Evolutionary conservation across 108 stramenopile genomes (phyloP).

Genomic region (Nitzschia sp.): DNA sequence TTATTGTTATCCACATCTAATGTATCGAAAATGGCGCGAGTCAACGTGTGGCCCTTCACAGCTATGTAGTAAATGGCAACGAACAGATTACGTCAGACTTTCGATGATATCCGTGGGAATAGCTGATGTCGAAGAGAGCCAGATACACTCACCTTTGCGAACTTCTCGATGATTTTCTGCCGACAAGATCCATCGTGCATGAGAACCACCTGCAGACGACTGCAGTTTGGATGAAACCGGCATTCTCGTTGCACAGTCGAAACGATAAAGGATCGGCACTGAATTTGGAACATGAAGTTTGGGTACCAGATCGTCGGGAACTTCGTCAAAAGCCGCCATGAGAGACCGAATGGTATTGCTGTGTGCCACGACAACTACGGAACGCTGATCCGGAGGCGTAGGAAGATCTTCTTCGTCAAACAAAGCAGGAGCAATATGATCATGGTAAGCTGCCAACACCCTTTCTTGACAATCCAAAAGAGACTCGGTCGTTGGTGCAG

Average conservation of each 20-base stretch:
- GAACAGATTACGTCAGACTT: neutral
- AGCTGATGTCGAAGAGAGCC: neutral
- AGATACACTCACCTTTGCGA: constrained; percentile 13
- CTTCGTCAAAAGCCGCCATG: constrained; percentile 54
- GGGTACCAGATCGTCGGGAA: constrained; percentile 43
- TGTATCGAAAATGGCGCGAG: constrained; percentile 35
- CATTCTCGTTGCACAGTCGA: constrained; percentile 2
- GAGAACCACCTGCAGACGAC: constrained; percentile 23
- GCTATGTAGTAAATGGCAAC: constrained; percentile 8
- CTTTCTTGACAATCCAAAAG: constrained; percentile 76
- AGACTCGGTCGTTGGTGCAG: constrained; percentile 71
- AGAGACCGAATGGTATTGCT: constrained; percentile 75
- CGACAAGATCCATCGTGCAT: constrained; percentile 40
- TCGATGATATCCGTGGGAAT: neutral
- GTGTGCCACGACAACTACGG: constrained; percentile 84
- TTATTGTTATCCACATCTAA: constrained; percentile 9
- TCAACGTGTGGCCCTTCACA: constrained; percentile 26
- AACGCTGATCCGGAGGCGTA: constrained; percentile 36
- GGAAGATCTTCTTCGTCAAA: constrained; percentile 59
- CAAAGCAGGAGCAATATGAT: constrained; percentile 57
- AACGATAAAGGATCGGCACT: constrained; percentile 58
- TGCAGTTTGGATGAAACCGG: constrained; percentile 29
- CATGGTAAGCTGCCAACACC: constrained; percentile 67
- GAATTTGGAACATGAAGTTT: constrained; percentile 57
- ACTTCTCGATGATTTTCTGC: constrained; percentile 31